Evolutionary conservation across 2,329 filamentous ascomycete species (phyloP), one percentile per base, ranked within the genome.

Genomic region (Aspergillus sp.): DNA sequence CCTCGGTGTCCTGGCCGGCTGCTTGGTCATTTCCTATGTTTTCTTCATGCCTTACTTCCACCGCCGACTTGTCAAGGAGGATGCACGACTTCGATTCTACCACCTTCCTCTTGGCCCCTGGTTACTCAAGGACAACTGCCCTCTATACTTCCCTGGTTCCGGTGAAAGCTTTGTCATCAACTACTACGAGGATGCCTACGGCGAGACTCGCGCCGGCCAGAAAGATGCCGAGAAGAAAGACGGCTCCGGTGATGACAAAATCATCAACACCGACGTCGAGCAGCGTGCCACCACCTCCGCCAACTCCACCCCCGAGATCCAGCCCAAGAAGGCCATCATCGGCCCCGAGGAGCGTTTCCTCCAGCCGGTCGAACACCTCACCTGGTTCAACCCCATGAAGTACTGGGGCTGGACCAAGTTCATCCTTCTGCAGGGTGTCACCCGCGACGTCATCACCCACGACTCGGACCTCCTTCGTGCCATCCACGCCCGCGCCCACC

Each of bases 351-450:
- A 71, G 29, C 67, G 68, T 10, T 71, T 69, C 60, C 63, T 71
- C 36, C 62, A 66, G 18, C 63, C 64, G 14, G 63, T 65, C 45
- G 50, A 62, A 1, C 45, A 61, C 10, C 64, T 64, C 49, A 55
- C 61, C 54, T 64, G 64, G 56, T 5, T 49, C 4, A 60, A 65
- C 55, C 67, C 69, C 12, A 29, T 60, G 49, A 70, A 70, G 51
- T 66, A 66, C 60, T 74, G 64, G 54, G 78, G 77, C 7, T 79
- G 77, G 51, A 62, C 70, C 53, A 82, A 82, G 61, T 78, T 74
- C 31, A 69, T 72, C 9, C 72, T 84, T 58, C 78, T 79, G 6
- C 76, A 77, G 53, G 77, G 78, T 55, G 76, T 81, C 20, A 77
- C 75, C 29, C 73, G 74, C 56, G 78, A 81, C 59, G 74, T 75